Base-by-base conservation (phyloP, 2,329 filamentous ascomycete species). In the Dendryphion nanum region DNA sequence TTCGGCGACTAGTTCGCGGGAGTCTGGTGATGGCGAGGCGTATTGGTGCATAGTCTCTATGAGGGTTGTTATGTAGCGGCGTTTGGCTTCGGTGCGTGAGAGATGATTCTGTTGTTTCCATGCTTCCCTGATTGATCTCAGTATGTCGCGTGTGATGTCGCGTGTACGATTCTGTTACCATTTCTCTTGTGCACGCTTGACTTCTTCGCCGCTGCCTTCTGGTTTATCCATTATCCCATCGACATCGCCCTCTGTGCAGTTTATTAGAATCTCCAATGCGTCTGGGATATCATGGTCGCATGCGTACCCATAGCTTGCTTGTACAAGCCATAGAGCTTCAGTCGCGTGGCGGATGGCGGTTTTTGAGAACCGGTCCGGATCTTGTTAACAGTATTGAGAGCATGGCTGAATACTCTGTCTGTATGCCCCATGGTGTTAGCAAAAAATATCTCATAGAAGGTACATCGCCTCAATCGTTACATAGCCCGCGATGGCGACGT, bases 391-490 rank as follows among this genome's bases (percentile, higher is more conserved):
- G 93, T 97, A 72, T 95, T 96, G 68, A 98, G 85, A 50, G 93
- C 93, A 80, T 98, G 91, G 66, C 94, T 91, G 69, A 98, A 98
- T 63, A 98, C 93, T 70, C 93, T 86, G 73, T 98, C 93, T 97
- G 47, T 20, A 38, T 31, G 18, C 3, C 2, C 7, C 31, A 12
- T 12, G 18, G 18, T 16, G 31, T 21, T 8, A 19, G 16, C 16
- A 21, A 18, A 16, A 13, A 7, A 12, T 3, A n/a, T n/a, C n/a
- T n/a, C n/a, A n/a, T n/a, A n/a, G n/a, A n/a, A n/a, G n/a, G n/a
- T n/a, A n/a, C n/a, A n/a, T n/a, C n/a, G n/a, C n/a, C n/a, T n/a
- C n/a, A n/a, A n/a, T n/a, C n/a, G n/a, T n/a, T n/a, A n/a, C n/a
- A n/a, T n/a, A n/a, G 14, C 29, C 19, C n/a, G 7, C 19, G n/a